Percentiles rank a stretch among this genome's conserved stretches.
phyloP scores from a whole-genome alignment of 805 yeast genomes.

The Debaryomyces maramus region DNA sequence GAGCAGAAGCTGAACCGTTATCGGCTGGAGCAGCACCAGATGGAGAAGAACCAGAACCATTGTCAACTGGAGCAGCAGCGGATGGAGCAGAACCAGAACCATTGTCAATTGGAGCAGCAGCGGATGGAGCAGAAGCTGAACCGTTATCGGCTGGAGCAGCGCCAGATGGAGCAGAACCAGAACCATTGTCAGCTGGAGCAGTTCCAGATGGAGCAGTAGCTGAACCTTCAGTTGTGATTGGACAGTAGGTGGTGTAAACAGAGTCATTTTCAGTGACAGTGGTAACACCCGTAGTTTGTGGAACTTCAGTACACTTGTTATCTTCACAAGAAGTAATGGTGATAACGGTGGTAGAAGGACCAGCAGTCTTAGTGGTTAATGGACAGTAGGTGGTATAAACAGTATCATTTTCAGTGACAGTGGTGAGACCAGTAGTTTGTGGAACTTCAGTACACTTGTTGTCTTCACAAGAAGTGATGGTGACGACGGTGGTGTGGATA shows the following conservation, averaged over 20 bases:
- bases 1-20: too few species aligned
- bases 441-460: conserved; percentile 16
- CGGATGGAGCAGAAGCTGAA: conserved; percentile 4
- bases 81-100: conserved; percentile 13
- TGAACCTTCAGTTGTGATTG: conserved; percentile 16
- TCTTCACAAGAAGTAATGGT: conserved; percentile 31
- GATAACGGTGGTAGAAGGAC: conserved; percentile 17
- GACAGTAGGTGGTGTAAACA: conserved; percentile 13
- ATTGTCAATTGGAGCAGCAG: conserved; percentile 13
- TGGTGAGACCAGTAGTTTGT: background rate
- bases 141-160: conserved; percentile 11
- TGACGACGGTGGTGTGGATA: conserved; percentile 10
- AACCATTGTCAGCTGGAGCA: conserved; percentile 14
- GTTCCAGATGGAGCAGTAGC: conserved; percentile 20
- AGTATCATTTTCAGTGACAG: conserved; percentile 15
- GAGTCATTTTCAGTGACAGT: conserved; percentile 24
- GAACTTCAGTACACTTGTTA: conserved; percentile 25
- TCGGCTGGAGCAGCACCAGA: conserved; percentile 11
- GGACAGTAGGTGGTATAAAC: conserved; percentile 31
- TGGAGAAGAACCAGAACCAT: too few species aligned
- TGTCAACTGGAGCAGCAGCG: conserved; percentile 7
- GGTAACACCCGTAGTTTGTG: conserved; percentile 27
- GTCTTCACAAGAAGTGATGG: conserved; percentile 19
- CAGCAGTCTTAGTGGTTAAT: conserved; percentile 18
- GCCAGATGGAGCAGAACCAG: conserved; percentile 10